Conservation (phyloP, 23 red algal genomes). For the Gracilaria gracilis region DNA sequence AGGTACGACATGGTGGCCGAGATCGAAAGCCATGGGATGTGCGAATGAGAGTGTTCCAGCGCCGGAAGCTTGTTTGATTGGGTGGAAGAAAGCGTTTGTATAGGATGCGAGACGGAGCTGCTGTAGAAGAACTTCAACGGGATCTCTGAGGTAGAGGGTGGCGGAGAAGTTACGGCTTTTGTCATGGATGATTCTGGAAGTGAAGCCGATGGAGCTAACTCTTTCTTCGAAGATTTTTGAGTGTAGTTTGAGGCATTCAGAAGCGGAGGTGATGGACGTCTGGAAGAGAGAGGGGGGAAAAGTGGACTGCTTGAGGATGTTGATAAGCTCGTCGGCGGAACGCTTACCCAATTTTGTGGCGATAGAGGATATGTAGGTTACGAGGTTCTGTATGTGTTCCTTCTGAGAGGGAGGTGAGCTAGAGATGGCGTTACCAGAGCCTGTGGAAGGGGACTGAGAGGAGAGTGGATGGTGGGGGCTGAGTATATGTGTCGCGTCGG, state of each 20-base stretch:
- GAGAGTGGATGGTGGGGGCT: neutral
- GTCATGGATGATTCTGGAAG: neutral
- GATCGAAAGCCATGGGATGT: neutral
- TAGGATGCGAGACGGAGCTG: neutral
- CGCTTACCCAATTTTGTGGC: neutral
- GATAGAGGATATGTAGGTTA: conserved; percentile 1
- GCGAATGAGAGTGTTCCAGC: neutral
- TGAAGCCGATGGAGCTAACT: conserved; percentile 5
- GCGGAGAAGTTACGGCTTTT: neutral
- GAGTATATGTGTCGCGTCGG: neutral
- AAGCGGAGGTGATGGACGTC: neutral
- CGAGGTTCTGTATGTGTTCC: neutral
- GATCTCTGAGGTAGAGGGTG: neutral
- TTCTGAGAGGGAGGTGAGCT: neutral
- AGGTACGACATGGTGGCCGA: neutral
- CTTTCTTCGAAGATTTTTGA: neutral
- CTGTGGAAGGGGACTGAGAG: neutral
- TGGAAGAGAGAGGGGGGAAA: neutral
- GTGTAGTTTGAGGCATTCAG: neutral
- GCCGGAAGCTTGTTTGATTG: neutral
- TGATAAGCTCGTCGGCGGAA: conserved; percentile 4
- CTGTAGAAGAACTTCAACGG: neutral
- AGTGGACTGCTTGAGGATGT: neutral
- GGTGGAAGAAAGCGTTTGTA: conserved; percentile 14
- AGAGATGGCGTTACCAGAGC: neutral